phyloP scores from a whole-genome alignment of 106 monocot species.

The Hemerocallis citrina region DNA sequence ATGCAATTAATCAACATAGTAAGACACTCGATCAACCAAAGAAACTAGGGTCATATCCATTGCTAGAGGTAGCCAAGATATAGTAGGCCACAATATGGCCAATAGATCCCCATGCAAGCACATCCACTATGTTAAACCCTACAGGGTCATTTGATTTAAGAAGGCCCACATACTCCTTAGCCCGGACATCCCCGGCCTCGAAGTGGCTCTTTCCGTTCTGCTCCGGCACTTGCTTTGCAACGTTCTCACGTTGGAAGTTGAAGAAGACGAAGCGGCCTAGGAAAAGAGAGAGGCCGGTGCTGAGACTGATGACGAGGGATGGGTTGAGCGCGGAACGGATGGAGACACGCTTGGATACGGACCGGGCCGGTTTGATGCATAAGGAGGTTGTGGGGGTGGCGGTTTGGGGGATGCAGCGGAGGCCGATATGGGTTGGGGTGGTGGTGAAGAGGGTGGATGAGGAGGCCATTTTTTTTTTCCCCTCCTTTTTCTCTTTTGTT shows the following conservation, averaged over 20 bases:
- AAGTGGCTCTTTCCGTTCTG: constrained; percentile 92
- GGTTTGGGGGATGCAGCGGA: constrained; percentile 24
- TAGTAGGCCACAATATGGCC: constrained; percentile 97
- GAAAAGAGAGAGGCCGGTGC: constrained; percentile 93
- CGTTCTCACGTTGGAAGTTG: constrained; percentile 99
- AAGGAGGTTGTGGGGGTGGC: constrained; percentile 11
- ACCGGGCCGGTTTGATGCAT: not conserved
- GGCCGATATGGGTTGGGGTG: constrained; percentile 25
- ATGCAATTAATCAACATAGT: no score
- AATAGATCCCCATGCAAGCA: constrained; percentile 90
- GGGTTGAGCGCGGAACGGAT: constrained; percentile 62
- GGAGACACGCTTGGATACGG: not conserved
- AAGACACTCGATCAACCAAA: no score
- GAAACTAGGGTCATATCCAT: constrained; percentile 90
- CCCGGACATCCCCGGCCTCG: constrained; percentile 82
- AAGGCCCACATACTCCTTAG: constrained; percentile 60
- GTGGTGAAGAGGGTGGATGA: constrained; percentile 11
- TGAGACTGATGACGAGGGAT: constrained; percentile 79
- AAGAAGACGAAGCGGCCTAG: constrained; percentile 97
- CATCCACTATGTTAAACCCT: constrained; percentile 93
- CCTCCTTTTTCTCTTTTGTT: not conserved
- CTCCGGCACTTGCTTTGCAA: constrained; percentile 87
- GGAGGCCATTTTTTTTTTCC: not conserved
- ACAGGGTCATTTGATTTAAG: constrained; percentile 96
- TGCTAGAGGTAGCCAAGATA: constrained; percentile 89